Evolutionary conservation across 176 grass and related monocot species (phyloP), one percentile per base, ranked within the genome.

Genomic region (Oryza officinalis): DNA sequence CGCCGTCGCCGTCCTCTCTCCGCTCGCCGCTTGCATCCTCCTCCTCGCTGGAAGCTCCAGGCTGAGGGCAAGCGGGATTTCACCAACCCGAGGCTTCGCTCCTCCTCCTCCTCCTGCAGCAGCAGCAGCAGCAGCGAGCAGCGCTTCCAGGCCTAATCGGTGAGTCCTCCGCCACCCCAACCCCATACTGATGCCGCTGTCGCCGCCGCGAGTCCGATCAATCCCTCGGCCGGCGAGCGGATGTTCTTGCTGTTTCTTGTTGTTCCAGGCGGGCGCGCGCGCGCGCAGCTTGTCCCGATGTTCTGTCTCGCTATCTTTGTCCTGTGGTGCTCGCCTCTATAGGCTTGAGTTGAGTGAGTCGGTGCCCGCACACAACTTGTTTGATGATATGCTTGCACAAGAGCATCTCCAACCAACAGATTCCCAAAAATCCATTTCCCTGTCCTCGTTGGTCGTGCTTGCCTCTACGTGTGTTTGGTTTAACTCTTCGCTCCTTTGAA

Each of bases 351-450:
- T 52, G 45, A 54, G 52, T 57, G 52, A 54, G 52, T 22, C 3
- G 22, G 22, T 8, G 18, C 3, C 8, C 52, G 5, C 14, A 15
- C 69, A 44, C 44, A 66, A 65, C 69, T 0, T 75, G 84, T 74
- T 86, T 26, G 84, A 74, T 50, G 23, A 32, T 59, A 80, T 80
- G 77, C 32, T 57, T 69, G n/a, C 57, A 8, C 10, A 28, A 22
- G 40, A 31, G 10, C 43, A 41, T 10, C n/a, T 18, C 47, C 47
- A 50, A 50, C 0, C 43, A 45, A 45, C 47, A 50, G 47, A 15
- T 50, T 50, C 15, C 47, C 4, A 13, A 50, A 50, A 18, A 50
- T 2, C 14, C 47, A 50, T 47, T 47, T 13, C 45, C 45, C 4
- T 45, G 10, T 45, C 11, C 12, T 45, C 43, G 13, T 45, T 45